phyloP scores from a whole-genome alignment of 2,329 filamentous ascomycete genomes.

The Didymella exigua region DNA sequence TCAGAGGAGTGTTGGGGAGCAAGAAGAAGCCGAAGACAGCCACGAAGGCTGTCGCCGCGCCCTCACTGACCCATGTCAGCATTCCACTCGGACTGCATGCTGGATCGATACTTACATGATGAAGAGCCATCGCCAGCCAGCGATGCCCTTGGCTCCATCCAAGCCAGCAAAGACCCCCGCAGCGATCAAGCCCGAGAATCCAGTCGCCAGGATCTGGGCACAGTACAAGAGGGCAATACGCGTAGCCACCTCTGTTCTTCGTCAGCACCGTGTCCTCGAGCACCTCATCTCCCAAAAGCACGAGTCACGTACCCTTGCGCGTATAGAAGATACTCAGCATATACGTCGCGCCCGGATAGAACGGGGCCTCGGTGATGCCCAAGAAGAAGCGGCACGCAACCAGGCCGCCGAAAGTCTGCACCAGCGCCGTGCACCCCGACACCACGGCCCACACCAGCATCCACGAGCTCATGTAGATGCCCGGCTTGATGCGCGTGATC shows the following conservation, averaged over 20 bases:
- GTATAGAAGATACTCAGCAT: conserved; percentile 71
- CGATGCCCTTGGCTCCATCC: conserved; percentile 35
- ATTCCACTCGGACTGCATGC: background rate
- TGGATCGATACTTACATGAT: conserved; percentile 42
- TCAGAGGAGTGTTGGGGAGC: conserved; percentile 40
- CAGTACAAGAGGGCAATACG: conserved; percentile 48
- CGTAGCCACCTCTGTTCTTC: conserved; percentile 39
- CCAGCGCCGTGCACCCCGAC: conserved; percentile 41
- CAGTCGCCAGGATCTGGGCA: conserved; percentile 49
- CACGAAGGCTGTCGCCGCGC: conserved; percentile 31
- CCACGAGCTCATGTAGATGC: conserved; percentile 42
- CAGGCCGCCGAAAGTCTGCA: conserved; percentile 42
- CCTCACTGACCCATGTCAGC: conserved; percentile 29
- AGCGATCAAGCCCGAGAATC: conserved; percentile 54
- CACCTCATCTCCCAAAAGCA: conserved; percentile 40
- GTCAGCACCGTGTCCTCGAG: conserved; percentile 13
- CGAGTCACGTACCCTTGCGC: conserved; percentile 46
- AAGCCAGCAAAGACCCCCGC: conserved; percentile 47
- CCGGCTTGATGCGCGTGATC: conserved; percentile 43
- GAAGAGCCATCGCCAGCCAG: conserved; percentile 48
- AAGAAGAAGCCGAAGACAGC: conserved; percentile 39
- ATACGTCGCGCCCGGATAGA: conserved; percentile 66
- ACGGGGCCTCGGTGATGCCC: conserved; percentile 44
- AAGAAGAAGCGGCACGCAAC: conserved; percentile 40
- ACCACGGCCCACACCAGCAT: conserved; percentile 48